Evolutionary conservation across 148 eudicot species (phyloP).

Genomic region (Chenopodium formosanum): DNA sequence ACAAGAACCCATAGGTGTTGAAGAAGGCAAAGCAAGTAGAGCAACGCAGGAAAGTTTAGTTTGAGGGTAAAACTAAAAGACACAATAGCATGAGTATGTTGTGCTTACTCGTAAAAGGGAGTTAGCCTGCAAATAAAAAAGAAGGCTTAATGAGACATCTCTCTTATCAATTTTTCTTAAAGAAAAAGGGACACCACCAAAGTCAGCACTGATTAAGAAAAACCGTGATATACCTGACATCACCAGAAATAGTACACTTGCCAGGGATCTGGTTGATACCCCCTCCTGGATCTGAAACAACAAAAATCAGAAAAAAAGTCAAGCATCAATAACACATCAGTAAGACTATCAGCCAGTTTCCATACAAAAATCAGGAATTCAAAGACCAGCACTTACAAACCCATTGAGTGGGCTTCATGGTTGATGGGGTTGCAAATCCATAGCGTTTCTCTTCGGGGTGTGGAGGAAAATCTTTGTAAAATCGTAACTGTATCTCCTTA

Average conservation of each 20-base stretch:
- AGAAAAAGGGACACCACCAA: not conserved
- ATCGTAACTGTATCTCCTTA: slow-evolving; percentile 75
- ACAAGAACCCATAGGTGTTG: not conserved
- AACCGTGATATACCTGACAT: slow-evolving; percentile 60
- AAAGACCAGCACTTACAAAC: slow-evolving; percentile 59
- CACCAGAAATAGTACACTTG: slow-evolving; percentile 84
- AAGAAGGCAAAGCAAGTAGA: not conserved
- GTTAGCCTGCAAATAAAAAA: slow-evolving; percentile 72
- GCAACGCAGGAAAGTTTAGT: not conserved
- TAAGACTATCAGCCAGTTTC: not conserved
- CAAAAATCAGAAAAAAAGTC: slow-evolving; percentile 9
- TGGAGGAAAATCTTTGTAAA: slow-evolving; percentile 87
- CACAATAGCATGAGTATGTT: slow-evolving; percentile 4
- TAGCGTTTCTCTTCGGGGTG: slow-evolving; percentile 76
- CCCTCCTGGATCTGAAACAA: slow-evolving; percentile 84
- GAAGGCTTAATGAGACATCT: slow-evolving; percentile 18
- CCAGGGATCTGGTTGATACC: slow-evolving; percentile 91
- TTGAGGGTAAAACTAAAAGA: not conserved
- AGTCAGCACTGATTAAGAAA: slow-evolving; percentile 5
- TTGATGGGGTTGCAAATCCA: slow-evolving; percentile 94
- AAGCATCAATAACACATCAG: slow-evolving; percentile 3
- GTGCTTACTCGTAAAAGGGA: slow-evolving; percentile 84
- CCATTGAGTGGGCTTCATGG: slow-evolving; percentile 99
- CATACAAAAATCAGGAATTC: not conserved
- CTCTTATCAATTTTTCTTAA: not conserved